Base-by-base conservation (phyloP, 345 rosid species). In the Populus tremula region DNA sequence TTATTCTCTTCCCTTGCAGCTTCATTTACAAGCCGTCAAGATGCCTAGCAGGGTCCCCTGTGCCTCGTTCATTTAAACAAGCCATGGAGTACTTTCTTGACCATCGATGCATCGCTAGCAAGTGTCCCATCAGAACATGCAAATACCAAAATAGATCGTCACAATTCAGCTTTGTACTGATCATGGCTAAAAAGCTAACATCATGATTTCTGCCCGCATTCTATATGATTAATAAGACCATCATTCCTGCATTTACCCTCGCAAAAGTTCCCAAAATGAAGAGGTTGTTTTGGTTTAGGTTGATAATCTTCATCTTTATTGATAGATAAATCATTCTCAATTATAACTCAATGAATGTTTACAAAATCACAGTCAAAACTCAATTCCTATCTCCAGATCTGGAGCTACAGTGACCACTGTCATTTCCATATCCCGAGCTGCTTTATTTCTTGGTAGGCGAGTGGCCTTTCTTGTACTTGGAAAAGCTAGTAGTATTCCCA, bases 401-500 rank as follows among this genome's bases (percentile, higher is more conserved):
- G 68, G 68, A 50, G 29, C 59, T 50, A 31, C 63, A 76, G 27
- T 64, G 18, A 17, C 69, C 63, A 12, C 6, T 10, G 31, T 8
- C 16, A 72, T 72, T 16, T 71, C 29, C 54, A 6, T 31, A 2
- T 5, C 5, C 21, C 14, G 21, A 6, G 50, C 61, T 45, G 33
- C 59, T 77, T 67, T 74, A 71, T 53, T 64, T 66, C 18, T 53
- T 35, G n/a, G 18, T 14, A 45, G 29, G 47, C 27, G 21, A 43
- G 7, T 6, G 31, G 69, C 80, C 38, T 35, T 62, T 20, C 43
- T 64, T 75, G 76, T 72, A 6, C 82, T 36, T 69, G 29, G 29
- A 73, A 76, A 77, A 76, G 76, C 64, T 59, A 75, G 65, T 56
- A 76, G 70, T 56, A 73, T 33, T 27, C 36, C 12, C 33, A 33